Conservation (phyloP, 257 asterid species). For the Solanum virginianum region DNA sequence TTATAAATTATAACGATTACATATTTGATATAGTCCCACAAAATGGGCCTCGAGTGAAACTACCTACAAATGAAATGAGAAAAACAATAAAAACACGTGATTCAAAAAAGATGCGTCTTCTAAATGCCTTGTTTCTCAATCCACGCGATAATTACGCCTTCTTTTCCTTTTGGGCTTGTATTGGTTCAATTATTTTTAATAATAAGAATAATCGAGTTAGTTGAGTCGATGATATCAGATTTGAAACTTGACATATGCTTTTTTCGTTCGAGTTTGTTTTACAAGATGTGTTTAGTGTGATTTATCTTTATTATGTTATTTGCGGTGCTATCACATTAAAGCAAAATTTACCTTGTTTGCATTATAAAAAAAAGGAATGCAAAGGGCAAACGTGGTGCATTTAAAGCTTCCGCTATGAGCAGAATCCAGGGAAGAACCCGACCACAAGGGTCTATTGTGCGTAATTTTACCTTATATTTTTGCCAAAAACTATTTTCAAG, state of each 20-base stretch:
- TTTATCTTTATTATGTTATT: neutral
- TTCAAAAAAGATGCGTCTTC: slow-evolving; percentile 4
- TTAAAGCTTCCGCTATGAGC: no score
- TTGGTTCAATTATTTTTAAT: neutral
- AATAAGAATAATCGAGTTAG: neutral
- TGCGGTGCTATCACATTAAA: neutral
- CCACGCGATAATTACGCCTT: slow-evolving; percentile 5
- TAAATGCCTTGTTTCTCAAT: neutral
- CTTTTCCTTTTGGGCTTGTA: neutral
- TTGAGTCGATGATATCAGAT: neutral
- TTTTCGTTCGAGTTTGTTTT: neutral
- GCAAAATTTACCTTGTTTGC: neutral
- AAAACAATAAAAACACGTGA: neutral
- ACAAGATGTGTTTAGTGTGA: neutral
- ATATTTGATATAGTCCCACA: fast-evolving
- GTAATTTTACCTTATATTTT: no score
- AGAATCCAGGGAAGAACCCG: no score
- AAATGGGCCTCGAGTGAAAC: neutral
- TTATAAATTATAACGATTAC: no score
- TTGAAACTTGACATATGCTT: neutral
- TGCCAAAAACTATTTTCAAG: no score
- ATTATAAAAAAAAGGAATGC: neutral
- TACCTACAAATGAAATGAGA: neutral
- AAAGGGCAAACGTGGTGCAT: no score
- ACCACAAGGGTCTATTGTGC: no score